Percentiles rank a stretch among this genome's conserved stretches.
Evolutionary conservation across 305 asterid species (phyloP).

Genomic region (Solanum hybrid): DNA sequence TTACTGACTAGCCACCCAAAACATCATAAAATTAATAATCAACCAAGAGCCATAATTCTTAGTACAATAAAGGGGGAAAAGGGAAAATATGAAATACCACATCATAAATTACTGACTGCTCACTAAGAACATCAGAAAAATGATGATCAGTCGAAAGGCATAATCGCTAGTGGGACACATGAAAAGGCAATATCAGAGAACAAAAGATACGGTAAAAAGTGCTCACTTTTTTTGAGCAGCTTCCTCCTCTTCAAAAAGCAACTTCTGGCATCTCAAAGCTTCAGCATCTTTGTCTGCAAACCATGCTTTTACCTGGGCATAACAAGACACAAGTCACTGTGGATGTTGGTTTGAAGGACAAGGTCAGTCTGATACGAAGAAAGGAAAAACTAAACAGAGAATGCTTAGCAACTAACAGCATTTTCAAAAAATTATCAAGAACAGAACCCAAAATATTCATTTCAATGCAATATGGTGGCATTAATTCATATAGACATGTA

Average conservation of each 20-base stretch:
- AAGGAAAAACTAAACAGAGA: not conserved
- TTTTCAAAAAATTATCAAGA: not conserved
- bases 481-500: not conserved
- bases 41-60: not conserved
- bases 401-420: not conserved
- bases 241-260: conserved; percentile 98
- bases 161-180: not conserved
- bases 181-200: not conserved
- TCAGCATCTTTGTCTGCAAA: conserved; percentile 88
- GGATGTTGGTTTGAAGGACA: not conserved
- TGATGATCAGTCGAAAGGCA: conserved; percentile 2
- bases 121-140: not conserved
- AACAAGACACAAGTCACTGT: conserved; percentile 12
- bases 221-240: conserved; percentile 72
- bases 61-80: not conserved
- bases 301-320: conserved; percentile 83
- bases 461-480: not conserved
- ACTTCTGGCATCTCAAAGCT: conserved; percentile 89
- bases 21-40: not conserved
- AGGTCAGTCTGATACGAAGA: not conserved
- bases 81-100: not conserved
- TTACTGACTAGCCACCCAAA: not conserved
- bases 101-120: not conserved
- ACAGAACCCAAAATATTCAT: not conserved
- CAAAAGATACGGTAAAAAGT: not conserved